phyloP scores from a whole-genome alignment of 345 rosid genomes.

The Eucalyptus sideroxylon region DNA sequence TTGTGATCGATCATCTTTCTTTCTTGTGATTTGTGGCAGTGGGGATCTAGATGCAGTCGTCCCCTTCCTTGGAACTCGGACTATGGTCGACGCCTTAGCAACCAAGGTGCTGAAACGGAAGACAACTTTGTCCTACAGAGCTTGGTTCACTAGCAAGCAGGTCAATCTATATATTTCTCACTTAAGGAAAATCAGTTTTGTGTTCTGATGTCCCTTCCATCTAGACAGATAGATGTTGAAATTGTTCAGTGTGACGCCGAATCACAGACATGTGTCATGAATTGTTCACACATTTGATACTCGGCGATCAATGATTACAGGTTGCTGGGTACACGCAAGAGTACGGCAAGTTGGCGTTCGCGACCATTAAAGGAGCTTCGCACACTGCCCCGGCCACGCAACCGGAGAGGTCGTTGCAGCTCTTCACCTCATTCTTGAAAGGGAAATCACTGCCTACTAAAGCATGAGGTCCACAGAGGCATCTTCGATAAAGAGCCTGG shows the following conservation, averaged over 20 bases:
- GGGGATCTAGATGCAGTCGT: slow-evolving; percentile 5
- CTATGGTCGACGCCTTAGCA: slow-evolving; percentile 8
- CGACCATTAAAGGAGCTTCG: slow-evolving; percentile 37
- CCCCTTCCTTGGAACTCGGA: slow-evolving; percentile 18
- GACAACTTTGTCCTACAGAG: slow-evolving; percentile 21
- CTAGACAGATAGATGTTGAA: background rate
- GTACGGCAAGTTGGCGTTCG: slow-evolving; percentile 19
- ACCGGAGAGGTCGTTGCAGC: slow-evolving; percentile 25
- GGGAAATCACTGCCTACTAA: slow-evolving; percentile 14
- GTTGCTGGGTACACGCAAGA: slow-evolving; percentile 35
- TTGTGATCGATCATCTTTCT: background rate
- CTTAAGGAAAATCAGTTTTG: background rate
- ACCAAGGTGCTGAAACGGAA: slow-evolving; percentile 5
- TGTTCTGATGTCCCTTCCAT: background rate
- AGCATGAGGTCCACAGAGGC: background rate
- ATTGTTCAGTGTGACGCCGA: background rate
- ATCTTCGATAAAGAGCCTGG: background rate
- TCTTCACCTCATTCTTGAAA: slow-evolving; percentile 15
- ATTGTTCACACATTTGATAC: background rate
- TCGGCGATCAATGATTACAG: background rate
- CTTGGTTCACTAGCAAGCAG: slow-evolving; percentile 10
- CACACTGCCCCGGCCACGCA: slow-evolving; percentile 30
- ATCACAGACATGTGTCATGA: background rate
- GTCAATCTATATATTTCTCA: background rate
- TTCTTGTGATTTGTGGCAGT: background rate